phyloP scores from a whole-genome alignment of 78 protist genomes.

The Dictyostelium discoideum region dicty_2.7 NC_007089.4:622001-622500 shows the following conservation, averaged over 20 bases:
- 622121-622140: too few relatives aligned
- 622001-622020: slow-evolving; percentile 95
- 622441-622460: too few relatives aligned
- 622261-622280: slow-evolving; percentile 96
- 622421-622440: too few relatives aligned
- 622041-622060: slow-evolving; percentile 96
- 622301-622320: slow-evolving; percentile 98
- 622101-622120: too few relatives aligned
- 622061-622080: too few relatives aligned
- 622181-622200: too few relatives aligned
- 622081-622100: too few relatives aligned
- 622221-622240: neutral
- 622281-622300: slow-evolving; percentile 95
- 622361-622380: slow-evolving; percentile 29
- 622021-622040: slow-evolving; percentile 85
- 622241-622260: slow-evolving; percentile 95
- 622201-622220: too few relatives aligned
- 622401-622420: neutral
- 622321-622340: slow-evolving; percentile 99
- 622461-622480: too few relatives aligned
- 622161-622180: too few relatives aligned
- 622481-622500: neutral
- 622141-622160: too few relatives aligned
- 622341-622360: slow-evolving; percentile 92
- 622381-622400: neutral